A percentile compares a stretch with the other conserved stretches of the same genome.
Evolutionary conservation across 306 rosid species (phyloP).

Genomic region (Hippophae rhamnoides): DNA sequence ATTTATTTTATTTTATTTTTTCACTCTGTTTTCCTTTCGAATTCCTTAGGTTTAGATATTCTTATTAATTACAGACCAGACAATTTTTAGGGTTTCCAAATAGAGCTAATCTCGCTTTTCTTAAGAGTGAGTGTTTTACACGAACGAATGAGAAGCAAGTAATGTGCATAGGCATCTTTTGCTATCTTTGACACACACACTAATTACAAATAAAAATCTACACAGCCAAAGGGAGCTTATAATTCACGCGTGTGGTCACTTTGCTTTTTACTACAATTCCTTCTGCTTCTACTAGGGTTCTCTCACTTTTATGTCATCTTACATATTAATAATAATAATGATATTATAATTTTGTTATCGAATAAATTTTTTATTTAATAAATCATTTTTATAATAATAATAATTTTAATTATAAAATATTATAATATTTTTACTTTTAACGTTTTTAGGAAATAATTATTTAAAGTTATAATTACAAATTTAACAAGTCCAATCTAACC

Average conservation of each 20-base stretch:
- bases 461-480: too few relatives aligned
- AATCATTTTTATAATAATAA: slow-evolving; percentile 11
- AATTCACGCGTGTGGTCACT: slow-evolving; percentile 28
- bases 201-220: slow-evolving; percentile 34
- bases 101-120: slow-evolving; percentile 23
- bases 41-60: slow-evolving; percentile 44
- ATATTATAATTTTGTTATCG: not conserved
- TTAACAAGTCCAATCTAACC: too few relatives aligned
- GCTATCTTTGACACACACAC: slow-evolving; percentile 63
- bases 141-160: slow-evolving; percentile 37
- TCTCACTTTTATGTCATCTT: slow-evolving; percentile 18
- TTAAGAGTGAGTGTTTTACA: not conserved
- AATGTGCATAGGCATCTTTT: slow-evolving; percentile 61
- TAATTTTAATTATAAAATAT: too few relatives aligned
- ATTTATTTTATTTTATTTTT: too few relatives aligned
- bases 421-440: too few relatives aligned
- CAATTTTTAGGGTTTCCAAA: slow-evolving; percentile 58
- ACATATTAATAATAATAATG: slow-evolving; percentile 10
- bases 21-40: too few relatives aligned
- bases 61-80: slow-evolving; percentile 30
- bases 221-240: slow-evolving; percentile 34
- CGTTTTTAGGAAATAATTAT: too few relatives aligned
- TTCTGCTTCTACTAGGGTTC: slow-evolving; percentile 57
- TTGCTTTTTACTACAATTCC: not conserved
- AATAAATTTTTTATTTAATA: too few relatives aligned